Percentiles rank a stretch among this genome's conserved stretches.
phyloP scores from a whole-genome alignment of 495 filamentous ascomycete genomes.

The Stereocaulon alpinum region DNA sequence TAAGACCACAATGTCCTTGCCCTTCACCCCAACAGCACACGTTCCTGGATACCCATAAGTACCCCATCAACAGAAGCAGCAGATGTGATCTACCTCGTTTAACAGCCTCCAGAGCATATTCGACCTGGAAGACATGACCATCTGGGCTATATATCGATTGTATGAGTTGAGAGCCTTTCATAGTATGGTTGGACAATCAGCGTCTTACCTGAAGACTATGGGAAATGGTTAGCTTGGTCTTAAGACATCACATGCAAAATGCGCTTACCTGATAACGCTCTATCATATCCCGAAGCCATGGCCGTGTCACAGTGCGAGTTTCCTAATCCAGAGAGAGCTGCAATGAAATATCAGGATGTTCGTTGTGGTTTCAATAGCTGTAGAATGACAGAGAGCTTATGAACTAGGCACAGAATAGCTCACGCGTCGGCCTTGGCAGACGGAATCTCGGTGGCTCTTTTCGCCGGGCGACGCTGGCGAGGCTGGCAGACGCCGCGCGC shows the following conservation, averaged over 20 bases:
- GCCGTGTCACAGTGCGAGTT: no score
- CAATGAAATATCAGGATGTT: not conserved
- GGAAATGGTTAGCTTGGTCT: slow-evolving; percentile 9
- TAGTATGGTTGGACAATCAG: slow-evolving; percentile 17
- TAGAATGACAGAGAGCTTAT: not conserved
- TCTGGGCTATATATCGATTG: slow-evolving; percentile 56
- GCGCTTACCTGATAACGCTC: slow-evolving; percentile 78
- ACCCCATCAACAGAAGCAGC: not conserved
- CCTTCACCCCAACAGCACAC: slow-evolving; percentile 96
- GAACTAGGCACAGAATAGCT: slow-evolving; percentile 4
- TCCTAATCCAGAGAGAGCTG: no score
- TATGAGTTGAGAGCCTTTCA: slow-evolving; percentile 3
- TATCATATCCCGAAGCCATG: slow-evolving; percentile 86
- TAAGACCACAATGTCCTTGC: slow-evolving; percentile 83
- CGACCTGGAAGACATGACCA: slow-evolving; percentile 98
- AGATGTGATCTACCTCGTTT: slow-evolving; percentile 66
- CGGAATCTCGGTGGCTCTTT: no score
- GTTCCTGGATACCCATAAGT: slow-evolving; percentile 50
- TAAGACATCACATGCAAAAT: slow-evolving; percentile 30
- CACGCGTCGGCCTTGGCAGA: slow-evolving; percentile 1
- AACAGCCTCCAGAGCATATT: slow-evolving; percentile 97
- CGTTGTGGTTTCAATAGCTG: not conserved
- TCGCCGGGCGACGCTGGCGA: no score
- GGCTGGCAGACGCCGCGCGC: not conserved
- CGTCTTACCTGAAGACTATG: slow-evolving; percentile 55